These are phyloP conservation scores for Lodderomyces orthopsilosis DNA, from an alignment of 1,139 yeast genomes.

Conservation along the genomic window DNA sequence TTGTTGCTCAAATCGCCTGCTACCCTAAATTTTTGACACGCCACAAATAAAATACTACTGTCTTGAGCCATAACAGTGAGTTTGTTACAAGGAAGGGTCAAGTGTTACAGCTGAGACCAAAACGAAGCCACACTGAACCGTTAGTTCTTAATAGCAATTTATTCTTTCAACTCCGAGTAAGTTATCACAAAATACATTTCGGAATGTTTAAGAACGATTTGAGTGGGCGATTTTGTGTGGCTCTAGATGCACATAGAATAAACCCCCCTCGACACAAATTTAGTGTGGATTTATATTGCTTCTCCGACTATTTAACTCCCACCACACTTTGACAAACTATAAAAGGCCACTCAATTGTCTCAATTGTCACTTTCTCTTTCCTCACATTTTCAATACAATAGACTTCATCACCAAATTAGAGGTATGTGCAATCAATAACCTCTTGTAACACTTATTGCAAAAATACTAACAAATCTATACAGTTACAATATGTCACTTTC, in stretches of 20 bases:
- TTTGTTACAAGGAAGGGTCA: too few species aligned
- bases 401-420: too few species aligned
- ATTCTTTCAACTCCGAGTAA: neutral
- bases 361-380: neutral
- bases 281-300: neutral
- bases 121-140: too few species aligned
- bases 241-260: neutral
- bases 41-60: too few species aligned
- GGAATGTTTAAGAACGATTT: neutral
- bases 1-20: too few species aligned
- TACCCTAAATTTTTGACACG: too few species aligned
- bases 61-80: too few species aligned
- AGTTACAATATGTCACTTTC: conserved; percentile 9
- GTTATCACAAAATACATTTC: neutral
- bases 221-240: neutral
- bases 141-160: too few species aligned
- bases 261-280: neutral
- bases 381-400: too few species aligned
- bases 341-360: neutral
- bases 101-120: neutral
- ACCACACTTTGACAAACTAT: neutral
- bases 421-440: too few species aligned
- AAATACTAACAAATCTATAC: neutral
- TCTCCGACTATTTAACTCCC: neutral
- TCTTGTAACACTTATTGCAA: too few species aligned